These are phyloP conservation scores for Albophoma yamanashiensis DNA, from an alignment of 2,329 filamentous ascomycete genomes.

Conservation along the genomic window DNA sequence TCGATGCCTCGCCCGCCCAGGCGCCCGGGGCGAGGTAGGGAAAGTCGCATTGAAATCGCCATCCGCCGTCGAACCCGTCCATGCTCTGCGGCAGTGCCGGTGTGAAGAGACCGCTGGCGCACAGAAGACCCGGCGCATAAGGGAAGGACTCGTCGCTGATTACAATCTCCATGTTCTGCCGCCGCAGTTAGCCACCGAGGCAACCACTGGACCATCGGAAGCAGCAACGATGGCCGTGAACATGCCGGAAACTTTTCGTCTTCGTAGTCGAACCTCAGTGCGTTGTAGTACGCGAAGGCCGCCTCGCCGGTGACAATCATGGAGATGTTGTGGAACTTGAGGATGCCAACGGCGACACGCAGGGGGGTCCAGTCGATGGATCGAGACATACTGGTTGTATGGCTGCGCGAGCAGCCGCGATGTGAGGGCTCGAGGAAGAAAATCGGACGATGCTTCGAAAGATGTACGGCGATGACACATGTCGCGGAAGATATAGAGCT, in stretches of 20 bases:
- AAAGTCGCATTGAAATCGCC: neutral
- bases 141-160: neutral
- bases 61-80: neutral
- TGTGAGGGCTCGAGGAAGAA: neutral
- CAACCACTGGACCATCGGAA: no score
- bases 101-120: neutral
- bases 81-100: neutral
- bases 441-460: neutral
- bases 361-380: neutral
- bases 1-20: neutral
- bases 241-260: neutral
- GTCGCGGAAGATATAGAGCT: no score
- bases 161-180: neutral
- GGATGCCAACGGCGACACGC: neutral
- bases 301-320: neutral
- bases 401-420: neutral
- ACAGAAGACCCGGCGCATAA: neutral
- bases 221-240: neutral
- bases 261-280: neutral
- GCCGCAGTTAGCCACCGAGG: neutral
- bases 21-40: neutral
- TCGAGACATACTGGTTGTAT: neutral
- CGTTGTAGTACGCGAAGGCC: neutral
- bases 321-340: neutral
- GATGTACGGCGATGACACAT: no score